Evolutionary conservation across 2,329 filamentous ascomycete genomes (phyloP).

Genomic region (Colletotrichum cordylinicola): DNA sequence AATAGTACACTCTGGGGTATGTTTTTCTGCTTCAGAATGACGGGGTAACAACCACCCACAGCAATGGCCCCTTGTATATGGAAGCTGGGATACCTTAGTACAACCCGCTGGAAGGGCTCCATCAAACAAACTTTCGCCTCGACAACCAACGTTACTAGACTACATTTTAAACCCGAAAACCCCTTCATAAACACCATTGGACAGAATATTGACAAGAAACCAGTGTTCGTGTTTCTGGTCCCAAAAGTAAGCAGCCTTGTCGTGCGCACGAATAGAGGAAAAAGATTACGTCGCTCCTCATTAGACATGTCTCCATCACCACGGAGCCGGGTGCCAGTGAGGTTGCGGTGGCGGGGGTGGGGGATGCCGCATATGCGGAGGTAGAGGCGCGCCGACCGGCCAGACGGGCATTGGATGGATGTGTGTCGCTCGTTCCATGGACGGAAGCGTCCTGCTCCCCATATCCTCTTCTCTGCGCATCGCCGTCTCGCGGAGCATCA

Average conservation of each 20-base stretch:
- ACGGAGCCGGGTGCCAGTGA: slow-evolving; percentile 7
- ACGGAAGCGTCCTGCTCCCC: slow-evolving; percentile 41
- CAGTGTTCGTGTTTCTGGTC: background rate
- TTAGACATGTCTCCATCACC: background rate
- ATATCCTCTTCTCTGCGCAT: slow-evolving; percentile 46
- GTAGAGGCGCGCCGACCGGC: slow-evolving; percentile 6
- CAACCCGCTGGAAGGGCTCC: background rate
- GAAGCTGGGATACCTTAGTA: background rate
- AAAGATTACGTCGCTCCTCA: background rate
- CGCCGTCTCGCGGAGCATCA: slow-evolving; percentile 53
- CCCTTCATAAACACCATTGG: background rate
- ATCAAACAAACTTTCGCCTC: slow-evolving; percentile 5
- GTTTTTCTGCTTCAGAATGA: background rate
- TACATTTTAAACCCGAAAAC: background rate
- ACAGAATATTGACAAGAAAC: background rate
- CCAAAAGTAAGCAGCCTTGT: background rate
- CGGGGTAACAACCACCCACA: background rate
- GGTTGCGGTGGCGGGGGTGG: slow-evolving; percentile 15
- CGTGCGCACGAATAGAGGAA: background rate
- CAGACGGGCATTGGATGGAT: background rate
- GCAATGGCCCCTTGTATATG: background rate
- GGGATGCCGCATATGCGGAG: slow-evolving; percentile 14
- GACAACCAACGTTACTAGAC: background rate
- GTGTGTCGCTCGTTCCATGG: slow-evolving; percentile 42
- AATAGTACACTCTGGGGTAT: background rate